These are phyloP conservation scores for Talaromyces liani DNA, from an alignment of 495 filamentous ascomycete genomes.

Conservation along the genomic window DNA sequence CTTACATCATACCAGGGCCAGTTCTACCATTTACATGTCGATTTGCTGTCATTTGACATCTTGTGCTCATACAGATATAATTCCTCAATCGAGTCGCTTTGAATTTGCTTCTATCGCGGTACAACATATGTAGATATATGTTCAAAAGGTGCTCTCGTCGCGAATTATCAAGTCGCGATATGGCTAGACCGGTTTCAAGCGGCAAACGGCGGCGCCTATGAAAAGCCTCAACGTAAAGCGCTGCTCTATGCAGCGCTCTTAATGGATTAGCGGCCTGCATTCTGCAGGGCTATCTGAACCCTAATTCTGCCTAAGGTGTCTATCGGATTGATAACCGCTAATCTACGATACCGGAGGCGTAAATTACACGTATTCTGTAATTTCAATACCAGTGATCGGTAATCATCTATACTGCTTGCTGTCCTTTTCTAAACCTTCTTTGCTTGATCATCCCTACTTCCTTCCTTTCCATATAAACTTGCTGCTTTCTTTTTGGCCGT, in stretches of 20 bases:
- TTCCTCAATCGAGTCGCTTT: not conserved
- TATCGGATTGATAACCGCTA: not conserved
- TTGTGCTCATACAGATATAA: not conserved
- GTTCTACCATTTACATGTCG: not conserved
- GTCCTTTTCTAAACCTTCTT: conserved; percentile 4
- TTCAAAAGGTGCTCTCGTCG: not conserved
- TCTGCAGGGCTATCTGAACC: not conserved
- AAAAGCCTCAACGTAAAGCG: not conserved
- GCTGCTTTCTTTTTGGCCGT: conserved; percentile 1
- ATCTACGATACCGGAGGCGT: not conserved
- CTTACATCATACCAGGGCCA: not conserved
- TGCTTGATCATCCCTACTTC: conserved; percentile 13
- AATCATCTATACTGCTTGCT: not conserved
- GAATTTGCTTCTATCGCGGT: not conserved
- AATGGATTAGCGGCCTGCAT: not conserved
- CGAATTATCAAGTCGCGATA: not conserved
- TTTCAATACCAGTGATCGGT: not conserved
- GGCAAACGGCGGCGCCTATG: conserved; percentile 3
- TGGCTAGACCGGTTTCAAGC: not conserved
- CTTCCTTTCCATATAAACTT: conserved; percentile 6
- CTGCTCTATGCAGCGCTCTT: not conserved
- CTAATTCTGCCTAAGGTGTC: not conserved
- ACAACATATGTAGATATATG: not conserved
- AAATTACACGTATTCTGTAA: not conserved
- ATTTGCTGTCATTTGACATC: not conserved